Conservation (phyloP, 768 basidiomycete species). For the Suillus placidus region DNA sequence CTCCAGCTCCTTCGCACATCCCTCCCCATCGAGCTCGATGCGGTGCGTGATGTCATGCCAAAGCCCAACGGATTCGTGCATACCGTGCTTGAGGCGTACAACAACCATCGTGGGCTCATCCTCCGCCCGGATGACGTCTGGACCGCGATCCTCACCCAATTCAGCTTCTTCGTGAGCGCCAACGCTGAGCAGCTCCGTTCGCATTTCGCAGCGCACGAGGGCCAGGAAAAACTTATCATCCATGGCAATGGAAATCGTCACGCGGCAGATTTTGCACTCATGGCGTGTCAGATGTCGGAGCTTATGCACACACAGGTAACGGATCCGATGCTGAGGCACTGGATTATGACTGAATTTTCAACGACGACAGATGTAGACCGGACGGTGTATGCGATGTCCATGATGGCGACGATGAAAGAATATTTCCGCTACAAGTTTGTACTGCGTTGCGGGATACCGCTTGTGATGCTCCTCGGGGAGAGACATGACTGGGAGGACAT, state of each 20-base stretch:
- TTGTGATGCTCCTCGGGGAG: conserved; percentile 26
- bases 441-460: conserved; percentile 19
- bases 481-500: conserved; percentile 26
- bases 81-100: conserved; percentile 38
- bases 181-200: conserved; percentile 36
- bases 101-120: conserved; percentile 37
- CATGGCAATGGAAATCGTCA: conserved; percentile 14
- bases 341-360: conserved; percentile 33
- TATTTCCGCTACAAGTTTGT: conserved; percentile 22
- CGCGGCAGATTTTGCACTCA: conserved; percentile 31
- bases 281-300: conserved; percentile 28
- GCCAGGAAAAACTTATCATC: conserved; percentile 29
- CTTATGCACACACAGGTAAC: conserved; percentile 28
- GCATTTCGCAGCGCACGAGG: conserved; percentile 39
- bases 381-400: conserved; percentile 27
- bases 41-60: conserved; percentile 20
- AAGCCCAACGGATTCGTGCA: conserved; percentile 36
- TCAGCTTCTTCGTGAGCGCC: conserved; percentile 37
- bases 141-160: conserved; percentile 44
- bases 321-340: conserved; percentile 26
- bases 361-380: conserved; percentile 33
- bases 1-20: conserved; percentile 33
- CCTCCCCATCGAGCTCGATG: conserved; percentile 21
- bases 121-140: conserved; percentile 49
- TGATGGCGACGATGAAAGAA: conserved; percentile 32